Evolutionary conservation across 345 rosid species (phyloP).

Genomic region (Eucalyptus marginata): DNA sequence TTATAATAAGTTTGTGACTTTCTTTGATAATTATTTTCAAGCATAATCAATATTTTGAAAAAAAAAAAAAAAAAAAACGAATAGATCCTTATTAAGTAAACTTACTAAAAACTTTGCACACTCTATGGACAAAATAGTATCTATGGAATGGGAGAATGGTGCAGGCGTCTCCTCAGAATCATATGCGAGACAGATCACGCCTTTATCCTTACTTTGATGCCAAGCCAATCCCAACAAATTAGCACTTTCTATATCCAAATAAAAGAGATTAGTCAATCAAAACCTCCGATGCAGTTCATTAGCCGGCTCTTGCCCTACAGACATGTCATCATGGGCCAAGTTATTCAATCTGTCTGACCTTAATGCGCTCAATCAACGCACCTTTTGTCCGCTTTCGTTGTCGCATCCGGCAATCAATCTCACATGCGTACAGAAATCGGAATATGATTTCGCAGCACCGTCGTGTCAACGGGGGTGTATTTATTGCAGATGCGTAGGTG

Average conservation of each 20-base stretch:
- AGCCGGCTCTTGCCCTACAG: background rate
- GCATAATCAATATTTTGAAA: background rate
- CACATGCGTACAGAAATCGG: background rate
- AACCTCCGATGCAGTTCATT: background rate
- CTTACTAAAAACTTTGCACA: background rate
- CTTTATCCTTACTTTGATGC: background rate
- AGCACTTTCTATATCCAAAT: background rate
- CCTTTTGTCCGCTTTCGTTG: background rate
- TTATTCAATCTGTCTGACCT: background rate
- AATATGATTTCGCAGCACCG: background rate
- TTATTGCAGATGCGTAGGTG: background rate
- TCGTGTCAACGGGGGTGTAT: background rate
- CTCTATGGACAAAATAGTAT: background rate
- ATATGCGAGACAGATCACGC: background rate
- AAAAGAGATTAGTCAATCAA: background rate
- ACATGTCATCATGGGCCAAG: background rate
- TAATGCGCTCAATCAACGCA: background rate
- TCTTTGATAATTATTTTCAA: background rate
- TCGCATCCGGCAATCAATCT: background rate
- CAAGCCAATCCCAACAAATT: background rate
- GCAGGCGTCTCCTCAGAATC: background rate
- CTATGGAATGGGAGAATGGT: background rate
- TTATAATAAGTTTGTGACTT: accelerated
- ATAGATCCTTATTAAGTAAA: background rate
- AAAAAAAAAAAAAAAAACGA: background rate